Conservation (phyloP, 75 land plant genomes). For the Isoetes taiwanensis region DNA sequence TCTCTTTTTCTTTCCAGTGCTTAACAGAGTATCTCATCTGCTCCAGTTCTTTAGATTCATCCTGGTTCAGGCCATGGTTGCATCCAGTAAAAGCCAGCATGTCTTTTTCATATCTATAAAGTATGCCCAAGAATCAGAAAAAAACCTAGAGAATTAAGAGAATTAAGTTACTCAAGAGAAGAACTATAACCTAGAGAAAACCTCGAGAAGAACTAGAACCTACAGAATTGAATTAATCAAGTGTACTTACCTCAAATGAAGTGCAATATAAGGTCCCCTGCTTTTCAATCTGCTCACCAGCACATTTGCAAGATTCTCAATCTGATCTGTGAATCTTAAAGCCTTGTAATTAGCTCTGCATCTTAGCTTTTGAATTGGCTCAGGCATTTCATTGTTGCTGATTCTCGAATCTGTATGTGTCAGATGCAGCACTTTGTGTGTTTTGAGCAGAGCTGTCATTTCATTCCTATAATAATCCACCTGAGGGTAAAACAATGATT, state of each 20-base stretch:
- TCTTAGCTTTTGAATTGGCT: constrained; percentile 44
- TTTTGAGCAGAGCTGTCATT: constrained; percentile 29
- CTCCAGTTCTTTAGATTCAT: constrained; percentile 61
- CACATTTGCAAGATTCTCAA: constrained; percentile 37
- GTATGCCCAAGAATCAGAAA: background rate
- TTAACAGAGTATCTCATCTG: constrained; percentile 69
- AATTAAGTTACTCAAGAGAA: background rate
- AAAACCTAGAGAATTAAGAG: background rate
- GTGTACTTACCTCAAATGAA: constrained; percentile 10
- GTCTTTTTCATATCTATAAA: constrained; percentile 69
- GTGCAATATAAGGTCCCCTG: constrained; percentile 10
- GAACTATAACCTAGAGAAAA: background rate
- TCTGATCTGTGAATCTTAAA: constrained; percentile 28
- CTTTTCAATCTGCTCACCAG: constrained; percentile 35
- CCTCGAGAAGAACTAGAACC: background rate
- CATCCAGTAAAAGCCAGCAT: constrained; percentile 98
- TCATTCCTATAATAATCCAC: constrained; percentile 41
- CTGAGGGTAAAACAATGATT: constrained; percentile 16
- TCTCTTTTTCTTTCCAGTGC: constrained; percentile 99
- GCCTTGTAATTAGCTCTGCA: constrained; percentile 65
- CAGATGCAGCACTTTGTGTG: constrained; percentile 50
- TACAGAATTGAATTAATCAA: background rate
- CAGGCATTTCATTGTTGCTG: constrained; percentile 48
- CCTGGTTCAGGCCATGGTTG: constrained; percentile 52
- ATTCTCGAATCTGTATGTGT: constrained; percentile 65